Conservation (phyloP, 1,139 yeast genomes). For the Saccharomyces hybrid region DNA sequence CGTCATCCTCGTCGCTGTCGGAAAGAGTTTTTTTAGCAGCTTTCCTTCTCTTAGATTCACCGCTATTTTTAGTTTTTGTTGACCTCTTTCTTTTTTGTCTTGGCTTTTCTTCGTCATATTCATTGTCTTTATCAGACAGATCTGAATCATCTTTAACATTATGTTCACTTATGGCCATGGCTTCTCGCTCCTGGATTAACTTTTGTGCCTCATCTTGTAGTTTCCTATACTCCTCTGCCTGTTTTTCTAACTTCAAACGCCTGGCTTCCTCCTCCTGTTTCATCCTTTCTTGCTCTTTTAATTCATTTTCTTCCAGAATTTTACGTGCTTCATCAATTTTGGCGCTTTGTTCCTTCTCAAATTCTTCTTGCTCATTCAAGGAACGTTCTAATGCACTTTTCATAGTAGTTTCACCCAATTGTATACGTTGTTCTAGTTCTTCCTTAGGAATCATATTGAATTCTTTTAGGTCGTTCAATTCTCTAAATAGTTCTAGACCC, state of each 20-base stretch:
- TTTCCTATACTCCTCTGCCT: constrained; percentile 54
- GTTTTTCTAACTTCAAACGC: constrained; percentile 39
- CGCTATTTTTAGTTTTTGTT: constrained; percentile 21
- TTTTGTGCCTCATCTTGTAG: constrained; percentile 77
- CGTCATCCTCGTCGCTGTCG: constrained; percentile 12
- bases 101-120: constrained; percentile 18
- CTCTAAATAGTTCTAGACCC: constrained; percentile 56
- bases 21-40: constrained; percentile 20
- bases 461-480: constrained; percentile 47
- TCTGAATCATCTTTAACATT: constrained; percentile 32
- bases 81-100: constrained; percentile 14
- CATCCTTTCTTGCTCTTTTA: constrained; percentile 52
- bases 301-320: constrained; percentile 36
- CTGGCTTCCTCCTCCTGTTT: constrained; percentile 39
- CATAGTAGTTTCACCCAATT: constrained; percentile 72
- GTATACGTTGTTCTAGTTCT: constrained; percentile 78
- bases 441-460: constrained; percentile 68
- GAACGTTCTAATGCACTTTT: constrained; percentile 63
- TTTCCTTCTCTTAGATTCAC: constrained; percentile 15
- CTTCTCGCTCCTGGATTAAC: constrained; percentile 36
- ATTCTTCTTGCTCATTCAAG: constrained; percentile 64
- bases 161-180: constrained; percentile 31
- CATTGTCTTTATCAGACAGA: constrained; percentile 28
- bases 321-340: constrained; percentile 62
- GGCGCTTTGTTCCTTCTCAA: constrained; percentile 49